Evolutionary conservation across 441 rosid genomes (phyloP), one percentile per base, ranked within the genome.

Genomic region (Metrosideros polymorpha): DNA sequence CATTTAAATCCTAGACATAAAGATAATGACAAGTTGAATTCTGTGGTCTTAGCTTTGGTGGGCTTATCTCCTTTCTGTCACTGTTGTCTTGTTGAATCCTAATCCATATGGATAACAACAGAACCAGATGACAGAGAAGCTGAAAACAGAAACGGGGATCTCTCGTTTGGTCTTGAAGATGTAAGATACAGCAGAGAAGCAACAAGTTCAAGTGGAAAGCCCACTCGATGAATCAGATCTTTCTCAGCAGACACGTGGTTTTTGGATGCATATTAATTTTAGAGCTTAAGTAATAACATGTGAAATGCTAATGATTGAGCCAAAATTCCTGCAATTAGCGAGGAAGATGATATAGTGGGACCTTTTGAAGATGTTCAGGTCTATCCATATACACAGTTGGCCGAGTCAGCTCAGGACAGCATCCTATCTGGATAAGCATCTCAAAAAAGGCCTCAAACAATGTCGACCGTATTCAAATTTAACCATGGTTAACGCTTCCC

Each of bases 321-420:
- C 4, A 24, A 39, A 25, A 79, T 30, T 61, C 82, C 66, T 14
- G 45, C 75, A 25, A 54, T 29, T 24, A 25, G 15, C 83, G 87
- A 32, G 87, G 85, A 82, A 59, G 79, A 27, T 10, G 25, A 57
- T 39, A 25, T 53, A 2, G 84, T 77, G 59, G 88, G 90, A 77
- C 59, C 88, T 30, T 27, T 35, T 25, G 32, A 32, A 63, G 22
- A 66, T 29, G 27, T n/a, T 30, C 27, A 85, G 86, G 87, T 59
- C 85, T 91, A 92, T 92, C 95, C 89, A 90, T 25, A 66, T 19
- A 7, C 61, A 84, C 61, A 83, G 84, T 22, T 10, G 43, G 92
- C 91, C 89, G 95, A 92, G 86, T 92, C 95, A 92, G 91, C 90
- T 50, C 6, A 3, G 66, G 59, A 87, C 83, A 84, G 15, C 2